A percentile compares a stretch with the other conserved stretches of the same genome.
phyloP scores from a whole-genome alignment of 345 rosid species.

The sweet orange (Citrus sinensis) region DNA sequence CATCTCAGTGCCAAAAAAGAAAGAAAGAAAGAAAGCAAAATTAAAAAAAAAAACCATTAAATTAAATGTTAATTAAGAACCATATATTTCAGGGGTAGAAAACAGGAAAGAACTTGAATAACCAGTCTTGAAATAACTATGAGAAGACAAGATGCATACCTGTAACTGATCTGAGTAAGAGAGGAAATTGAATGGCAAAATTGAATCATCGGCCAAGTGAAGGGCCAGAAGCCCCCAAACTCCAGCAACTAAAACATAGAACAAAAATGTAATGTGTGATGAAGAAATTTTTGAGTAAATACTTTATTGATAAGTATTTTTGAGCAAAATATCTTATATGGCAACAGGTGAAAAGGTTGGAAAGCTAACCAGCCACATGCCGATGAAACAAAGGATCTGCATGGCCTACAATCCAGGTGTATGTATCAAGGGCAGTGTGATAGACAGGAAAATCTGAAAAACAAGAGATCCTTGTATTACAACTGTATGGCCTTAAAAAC shows the following conservation, averaged over 20 bases:
- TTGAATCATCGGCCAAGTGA: slow-evolving; percentile 68
- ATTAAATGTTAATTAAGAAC: neutral
- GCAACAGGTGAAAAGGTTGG: neutral
- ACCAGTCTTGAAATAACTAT: neutral
- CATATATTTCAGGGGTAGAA: neutral
- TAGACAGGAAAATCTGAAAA: slow-evolving; percentile 86
- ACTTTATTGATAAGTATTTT: neutral
- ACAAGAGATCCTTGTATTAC: neutral
- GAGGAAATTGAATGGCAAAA: slow-evolving; percentile 70
- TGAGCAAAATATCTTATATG: neutral
- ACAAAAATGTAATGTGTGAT: slow-evolving; percentile 6
- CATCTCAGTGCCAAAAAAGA: neutral
- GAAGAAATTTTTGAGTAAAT: neutral
- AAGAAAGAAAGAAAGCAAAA: too few species aligned
- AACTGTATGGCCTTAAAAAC: neutral
- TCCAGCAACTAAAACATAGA: slow-evolving; percentile 58
- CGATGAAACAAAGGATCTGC: slow-evolving; percentile 85
- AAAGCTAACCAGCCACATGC: slow-evolving; percentile 75
- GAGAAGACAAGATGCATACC: slow-evolving; percentile 31
- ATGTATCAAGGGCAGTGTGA: slow-evolving; percentile 90
- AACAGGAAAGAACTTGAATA: neutral
- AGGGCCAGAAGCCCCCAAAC: slow-evolving; percentile 89
- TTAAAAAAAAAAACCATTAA: neutral
- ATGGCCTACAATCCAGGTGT: slow-evolving; percentile 65
- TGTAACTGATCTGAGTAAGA: slow-evolving; percentile 64